Evolutionary conservation across 495 filamentous ascomycete genomes (phyloP).

Genomic region (Annulohypoxylon stygium): DNA sequence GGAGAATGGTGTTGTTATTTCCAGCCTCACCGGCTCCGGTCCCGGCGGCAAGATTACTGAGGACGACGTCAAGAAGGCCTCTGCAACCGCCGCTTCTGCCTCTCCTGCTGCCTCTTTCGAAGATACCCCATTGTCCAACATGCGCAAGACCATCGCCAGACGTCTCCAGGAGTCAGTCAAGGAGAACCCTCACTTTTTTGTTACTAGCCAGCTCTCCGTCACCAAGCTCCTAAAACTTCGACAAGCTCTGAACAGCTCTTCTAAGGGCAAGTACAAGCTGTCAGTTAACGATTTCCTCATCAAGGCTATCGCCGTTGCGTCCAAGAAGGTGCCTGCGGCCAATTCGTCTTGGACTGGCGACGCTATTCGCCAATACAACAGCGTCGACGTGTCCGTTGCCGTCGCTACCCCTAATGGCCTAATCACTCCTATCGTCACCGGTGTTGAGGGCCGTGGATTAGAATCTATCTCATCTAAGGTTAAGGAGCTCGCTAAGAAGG

Average conservation of each 20-base stretch:
- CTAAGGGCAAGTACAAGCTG: slow-evolving; percentile 96
- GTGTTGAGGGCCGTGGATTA: slow-evolving; percentile 84
- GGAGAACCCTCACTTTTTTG: slow-evolving; percentile 98
- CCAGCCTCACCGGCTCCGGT: slow-evolving; percentile 87
- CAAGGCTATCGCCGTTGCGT: slow-evolving; percentile 91
- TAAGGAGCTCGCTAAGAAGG: slow-evolving; percentile 96
- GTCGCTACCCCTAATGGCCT: slow-evolving; percentile 94
- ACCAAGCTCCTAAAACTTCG: slow-evolving; percentile 95
- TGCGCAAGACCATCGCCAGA: slow-evolving; percentile 97
- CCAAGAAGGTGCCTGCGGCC: slow-evolving; percentile 91
- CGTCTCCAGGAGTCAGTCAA: slow-evolving; percentile 89
- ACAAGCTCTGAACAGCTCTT: slow-evolving; percentile 87
- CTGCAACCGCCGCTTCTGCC: slow-evolving; percentile 59
- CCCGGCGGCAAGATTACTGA: slow-evolving; percentile 89
- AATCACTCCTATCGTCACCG: slow-evolving; percentile 97
- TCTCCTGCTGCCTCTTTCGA: slow-evolving; percentile 77
- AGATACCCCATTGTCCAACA: slow-evolving; percentile 86
- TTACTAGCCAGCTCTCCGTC: slow-evolving; percentile 87
- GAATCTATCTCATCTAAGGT: slow-evolving; percentile 86
- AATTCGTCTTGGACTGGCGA: slow-evolving; percentile 95
- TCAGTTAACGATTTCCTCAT: slow-evolving; percentile 99
- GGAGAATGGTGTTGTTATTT: slow-evolving; percentile 85
- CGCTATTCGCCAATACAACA: slow-evolving; percentile 91
- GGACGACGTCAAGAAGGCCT: slow-evolving; percentile 87
- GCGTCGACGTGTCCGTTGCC: slow-evolving; percentile 91